Base-by-base conservation (phyloP, 2,329 filamentous ascomycete species). In the Fusarium sp. region DNA sequence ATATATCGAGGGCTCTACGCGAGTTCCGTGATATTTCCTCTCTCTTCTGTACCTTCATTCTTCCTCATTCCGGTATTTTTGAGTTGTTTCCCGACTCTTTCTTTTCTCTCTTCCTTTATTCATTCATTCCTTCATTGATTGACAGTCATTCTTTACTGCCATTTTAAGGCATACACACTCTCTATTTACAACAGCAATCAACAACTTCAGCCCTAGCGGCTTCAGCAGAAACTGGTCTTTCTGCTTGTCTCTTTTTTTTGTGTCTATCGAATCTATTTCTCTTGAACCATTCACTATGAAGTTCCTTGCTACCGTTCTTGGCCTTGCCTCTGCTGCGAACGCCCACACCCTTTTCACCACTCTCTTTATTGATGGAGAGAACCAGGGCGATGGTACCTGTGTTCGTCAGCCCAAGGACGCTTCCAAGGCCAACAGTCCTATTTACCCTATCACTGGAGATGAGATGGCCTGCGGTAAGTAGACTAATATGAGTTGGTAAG, bases 401-500 rank as follows among this genome's bases (percentile, higher is more conserved):
- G 85, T 94, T 51, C 89, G 92, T 42, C 91, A 91, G 86, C 87
- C 87, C 55, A 82, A 79, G 40, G 80, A 88, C 56, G 79, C 83
- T 5, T 76, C 78, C 8, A 85, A 82, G 0, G 83, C 86, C 50
- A 91, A 86, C 7, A 78, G 77, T 36, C 91, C 91, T 28, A 83
- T 94, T 53, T 79, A 80, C 6, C 82, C 87, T 63, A 77, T 93
- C 17, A 76, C 79, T 15, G 88, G 87, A 69, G 77, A 85, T 28
- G 88, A 89, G 65, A 91, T 94, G 88, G 90, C 90, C 38, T 94
- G 92, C 76, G 91, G 91, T 91, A 83, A 64, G 85, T 79, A 1
- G 10, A 22, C 22, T 17, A 8, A 4, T n/a, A 0, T 7, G 10
- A 39, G 3, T 18, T 2, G 10, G 3, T 4, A 15, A 10, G 3